A percentile compares a stretch with the other conserved stretches of the same genome.
Evolutionary conservation across 805 yeast species (phyloP).

Genomic region (Lachancea thermotolerans): DNA sequence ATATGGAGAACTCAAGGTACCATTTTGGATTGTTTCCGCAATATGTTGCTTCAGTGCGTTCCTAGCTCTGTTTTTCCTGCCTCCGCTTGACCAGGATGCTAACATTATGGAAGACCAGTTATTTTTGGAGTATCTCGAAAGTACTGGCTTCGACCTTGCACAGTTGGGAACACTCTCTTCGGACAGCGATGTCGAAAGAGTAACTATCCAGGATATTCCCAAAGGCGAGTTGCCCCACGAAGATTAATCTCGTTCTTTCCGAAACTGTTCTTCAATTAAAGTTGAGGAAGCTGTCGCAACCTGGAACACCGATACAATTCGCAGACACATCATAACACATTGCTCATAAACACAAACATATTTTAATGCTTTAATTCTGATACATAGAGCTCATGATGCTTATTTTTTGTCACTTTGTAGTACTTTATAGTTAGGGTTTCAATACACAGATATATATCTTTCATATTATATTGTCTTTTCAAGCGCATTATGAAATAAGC

Average conservation of each 20-base stretch:
- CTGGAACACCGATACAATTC: too few species aligned
- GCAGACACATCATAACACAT: neutral
- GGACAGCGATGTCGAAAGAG: constrained; percentile 5
- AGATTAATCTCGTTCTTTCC: neutral
- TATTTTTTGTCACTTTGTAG: too few species aligned
- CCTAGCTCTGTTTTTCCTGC: constrained; percentile 64
- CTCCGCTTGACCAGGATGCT: constrained; percentile 78
- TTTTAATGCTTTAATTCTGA: too few species aligned
- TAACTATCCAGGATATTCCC: neutral
- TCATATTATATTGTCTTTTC: too few species aligned
- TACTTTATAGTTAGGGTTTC: too few species aligned
- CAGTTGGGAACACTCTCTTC: constrained; percentile 39
- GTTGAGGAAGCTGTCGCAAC: too few species aligned
- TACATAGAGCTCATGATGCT: too few species aligned
- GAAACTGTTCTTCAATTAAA: neutral
- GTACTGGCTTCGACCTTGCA: constrained; percentile 63
- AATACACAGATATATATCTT: too few species aligned
- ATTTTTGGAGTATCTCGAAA: constrained; percentile 59
- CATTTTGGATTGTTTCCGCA: constrained; percentile 76
- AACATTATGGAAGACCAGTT: constrained; percentile 68
- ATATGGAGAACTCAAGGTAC: constrained; percentile 58
- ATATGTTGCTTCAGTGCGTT: constrained; percentile 67
- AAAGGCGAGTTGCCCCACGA: neutral
- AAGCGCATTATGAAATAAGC: neutral
- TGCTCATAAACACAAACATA: neutral